Base-by-base conservation (phyloP, 2,329 filamentous ascomycete genomes). In the Phialemonium atrogriseum region DNA sequence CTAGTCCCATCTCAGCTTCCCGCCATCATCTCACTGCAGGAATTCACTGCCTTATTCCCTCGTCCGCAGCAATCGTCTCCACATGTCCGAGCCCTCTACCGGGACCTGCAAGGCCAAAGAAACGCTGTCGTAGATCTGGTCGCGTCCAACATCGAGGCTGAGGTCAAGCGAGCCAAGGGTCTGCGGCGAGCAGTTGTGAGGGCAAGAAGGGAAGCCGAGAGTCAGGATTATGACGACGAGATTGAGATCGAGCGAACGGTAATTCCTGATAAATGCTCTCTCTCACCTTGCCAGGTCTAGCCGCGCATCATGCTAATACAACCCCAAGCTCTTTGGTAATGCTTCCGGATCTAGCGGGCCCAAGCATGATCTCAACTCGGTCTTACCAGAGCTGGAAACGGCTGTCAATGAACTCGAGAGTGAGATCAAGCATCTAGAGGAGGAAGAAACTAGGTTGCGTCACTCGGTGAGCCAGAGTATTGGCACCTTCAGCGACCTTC, bases 21-120 rank as follows among this genome's bases (percentile, higher is more conserved):
- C 24, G 72, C 80, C 41, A 73, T 87, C 49, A 64, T 87, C 44
- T 79, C 84, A 7, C 68, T 87, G 27, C 68, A 77, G 35, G 73
- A 85, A 42, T 94, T 94, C 62, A 77, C 74, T 25, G 68, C 78
- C 17, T 68, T 89, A 24, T 91, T 94, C 49, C 85, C 86, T 9
- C 73, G 69, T 30, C 57, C 72, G 23, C 65, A 78, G 30, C 80
- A 78, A 37, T 62, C 68, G 15, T 80, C 78, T 27, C 73, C 81
- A 0, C 76, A 80, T 34, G 68, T 89, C 28, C 73, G 76, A 35
- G 63, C 68, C 1, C 66, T 94, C 5, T 94, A 93, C 52, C 76
- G 82, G 28, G 83, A 91, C 52, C 68, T 94, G 3, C 83, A 91
- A 47, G 70, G 77, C 37, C 73, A 87, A 50, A 76, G 86, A 33